These are phyloP conservation scores for Leucocoprinus sp. DNA, from an alignment of 768 basidiomycete genomes.

Conservation along the genomic window DNA sequence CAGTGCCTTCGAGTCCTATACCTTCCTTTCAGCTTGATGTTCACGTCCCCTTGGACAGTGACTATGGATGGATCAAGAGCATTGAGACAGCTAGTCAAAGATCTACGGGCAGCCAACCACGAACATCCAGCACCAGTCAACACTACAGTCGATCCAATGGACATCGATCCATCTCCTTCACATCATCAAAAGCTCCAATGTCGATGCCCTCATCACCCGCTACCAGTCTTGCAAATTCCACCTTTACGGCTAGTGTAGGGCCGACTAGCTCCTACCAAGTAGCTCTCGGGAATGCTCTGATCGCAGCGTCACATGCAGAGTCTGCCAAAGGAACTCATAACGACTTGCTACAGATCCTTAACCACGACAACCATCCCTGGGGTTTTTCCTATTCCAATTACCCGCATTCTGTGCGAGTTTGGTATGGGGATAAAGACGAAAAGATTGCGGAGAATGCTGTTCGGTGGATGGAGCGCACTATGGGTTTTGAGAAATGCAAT, in stretches of 20 bases:
- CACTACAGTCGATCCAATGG: constrained; percentile 38
- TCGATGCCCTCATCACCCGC: constrained; percentile 46
- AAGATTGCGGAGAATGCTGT: constrained; percentile 88
- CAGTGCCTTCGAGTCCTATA: constrained; percentile 40
- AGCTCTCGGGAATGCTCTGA: constrained; percentile 79
- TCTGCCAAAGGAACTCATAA: constrained; percentile 85
- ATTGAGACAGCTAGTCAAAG: constrained; percentile 14
- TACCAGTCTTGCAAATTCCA: constrained; percentile 33
- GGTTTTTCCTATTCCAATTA: constrained; percentile 85
- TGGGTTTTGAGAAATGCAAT: constrained; percentile 66
- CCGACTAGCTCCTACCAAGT: constrained; percentile 46
- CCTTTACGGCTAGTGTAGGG: constrained; percentile 22
- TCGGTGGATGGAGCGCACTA: constrained; percentile 84
- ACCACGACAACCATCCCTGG: constrained; percentile 83
- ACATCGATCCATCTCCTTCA: constrained; percentile 71
- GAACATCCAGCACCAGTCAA: constrained; percentile 26
- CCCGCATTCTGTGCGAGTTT: constrained; percentile 69
- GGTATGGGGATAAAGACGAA: constrained; percentile 93
- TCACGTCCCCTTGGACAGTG: constrained; percentile 40
- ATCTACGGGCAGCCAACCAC: constrained; percentile 11
- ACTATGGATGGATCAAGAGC: constrained; percentile 41
- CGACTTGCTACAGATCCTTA: constrained; percentile 87
- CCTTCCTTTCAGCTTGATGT: constrained; percentile 48
- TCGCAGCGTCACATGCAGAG: constrained; percentile 93
- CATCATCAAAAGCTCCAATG: constrained; percentile 34